Percentiles rank a stretch among this genome's conserved stretches.
Evolutionary conservation across 805 yeast genomes (phyloP).

Genomic region (Spathaspora girioi): DNA sequence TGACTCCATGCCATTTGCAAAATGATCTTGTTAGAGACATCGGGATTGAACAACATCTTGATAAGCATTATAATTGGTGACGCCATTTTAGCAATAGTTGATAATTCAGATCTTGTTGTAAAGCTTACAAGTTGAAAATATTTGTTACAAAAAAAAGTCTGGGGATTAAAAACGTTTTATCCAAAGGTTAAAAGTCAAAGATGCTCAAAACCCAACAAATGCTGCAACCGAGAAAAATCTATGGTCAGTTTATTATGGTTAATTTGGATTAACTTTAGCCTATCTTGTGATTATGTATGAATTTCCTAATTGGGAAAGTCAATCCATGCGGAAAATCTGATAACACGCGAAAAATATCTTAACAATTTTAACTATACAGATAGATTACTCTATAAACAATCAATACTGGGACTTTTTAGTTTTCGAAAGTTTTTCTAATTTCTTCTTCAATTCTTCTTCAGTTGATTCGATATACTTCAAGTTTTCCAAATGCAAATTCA

Average conservation of each 20-base stretch:
- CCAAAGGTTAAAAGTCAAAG: too few species aligned
- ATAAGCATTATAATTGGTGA: slow-evolving; percentile 26
- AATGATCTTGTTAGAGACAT: slow-evolving; percentile 35
- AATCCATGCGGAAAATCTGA: neutral
- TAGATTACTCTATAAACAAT: neutral
- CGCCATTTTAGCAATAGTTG: slow-evolving; percentile 12
- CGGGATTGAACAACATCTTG: slow-evolving; percentile 35
- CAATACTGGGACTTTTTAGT: slow-evolving; percentile 9
- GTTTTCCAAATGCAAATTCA: slow-evolving; percentile 87
- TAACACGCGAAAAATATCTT: neutral
- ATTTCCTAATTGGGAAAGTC: neutral
- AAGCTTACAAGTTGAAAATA: neutral
- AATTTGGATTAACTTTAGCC: neutral
- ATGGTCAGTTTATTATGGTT: neutral
- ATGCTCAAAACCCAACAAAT: neutral
- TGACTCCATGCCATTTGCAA: slow-evolving; percentile 35
- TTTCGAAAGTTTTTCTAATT: slow-evolving; percentile 43
- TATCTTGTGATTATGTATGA: neutral
- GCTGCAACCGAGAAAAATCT: neutral
- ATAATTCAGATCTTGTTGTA: neutral
- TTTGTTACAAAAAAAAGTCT: neutral
- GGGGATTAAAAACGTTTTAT: neutral
- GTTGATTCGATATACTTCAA: slow-evolving; percentile 80
- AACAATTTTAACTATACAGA: neutral
- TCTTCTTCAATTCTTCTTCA: slow-evolving; percentile 64